phyloP scores from a whole-genome alignment of 768 basidiomycete genomes.

The Rhodosporidiobolus sp. region DNA sequence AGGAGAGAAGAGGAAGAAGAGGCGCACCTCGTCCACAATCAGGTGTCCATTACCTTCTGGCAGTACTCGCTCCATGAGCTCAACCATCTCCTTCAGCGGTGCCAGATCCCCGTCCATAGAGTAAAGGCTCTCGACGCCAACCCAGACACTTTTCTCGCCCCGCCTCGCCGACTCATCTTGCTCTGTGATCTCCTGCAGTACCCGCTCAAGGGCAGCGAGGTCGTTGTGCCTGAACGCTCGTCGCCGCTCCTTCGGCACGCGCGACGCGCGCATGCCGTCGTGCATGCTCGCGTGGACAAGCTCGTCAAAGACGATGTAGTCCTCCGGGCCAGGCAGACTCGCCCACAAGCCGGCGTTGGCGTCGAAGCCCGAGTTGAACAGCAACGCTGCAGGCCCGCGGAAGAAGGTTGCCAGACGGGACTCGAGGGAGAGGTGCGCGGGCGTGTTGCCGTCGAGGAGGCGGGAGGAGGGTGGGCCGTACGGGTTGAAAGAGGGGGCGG shows the following conservation, averaged over 20 bases:
- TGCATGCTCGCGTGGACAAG: conserved; percentile 87
- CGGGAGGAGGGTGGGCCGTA: conserved; percentile 81
- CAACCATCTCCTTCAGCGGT: conserved; percentile 66
- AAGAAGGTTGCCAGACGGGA: conserved; percentile 41
- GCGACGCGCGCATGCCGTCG: conserved; percentile 74
- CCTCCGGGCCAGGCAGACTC: conserved; percentile 69
- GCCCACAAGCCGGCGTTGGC: conserved; percentile 86
- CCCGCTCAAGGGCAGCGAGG: conserved; percentile 54
- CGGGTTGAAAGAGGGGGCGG: conserved; percentile 58
- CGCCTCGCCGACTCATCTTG: conserved; percentile 51
- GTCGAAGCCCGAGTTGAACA: conserved; percentile 92
- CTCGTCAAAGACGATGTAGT: conserved; percentile 77
- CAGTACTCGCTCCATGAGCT: conserved; percentile 59
- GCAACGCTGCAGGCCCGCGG: conserved; percentile 55
- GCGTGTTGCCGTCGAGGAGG: conserved; percentile 69
- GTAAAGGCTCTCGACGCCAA: conserved; percentile 85
- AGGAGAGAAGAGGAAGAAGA: too few species aligned
- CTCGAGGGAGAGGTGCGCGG: conserved; percentile 68
- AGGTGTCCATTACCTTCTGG: conserved; percentile 66
- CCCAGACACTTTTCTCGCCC: conserved; percentile 55
- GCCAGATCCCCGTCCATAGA: conserved; percentile 94
- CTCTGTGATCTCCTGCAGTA: conserved; percentile 48
- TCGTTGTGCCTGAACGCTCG: conserved; percentile 68
- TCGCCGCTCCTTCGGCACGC: conserved; percentile 49
- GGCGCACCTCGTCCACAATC: conserved; percentile 64